Conservation (phyloP, 2,329 filamentous ascomycete species). For the Colletotrichum sp. region DNA sequence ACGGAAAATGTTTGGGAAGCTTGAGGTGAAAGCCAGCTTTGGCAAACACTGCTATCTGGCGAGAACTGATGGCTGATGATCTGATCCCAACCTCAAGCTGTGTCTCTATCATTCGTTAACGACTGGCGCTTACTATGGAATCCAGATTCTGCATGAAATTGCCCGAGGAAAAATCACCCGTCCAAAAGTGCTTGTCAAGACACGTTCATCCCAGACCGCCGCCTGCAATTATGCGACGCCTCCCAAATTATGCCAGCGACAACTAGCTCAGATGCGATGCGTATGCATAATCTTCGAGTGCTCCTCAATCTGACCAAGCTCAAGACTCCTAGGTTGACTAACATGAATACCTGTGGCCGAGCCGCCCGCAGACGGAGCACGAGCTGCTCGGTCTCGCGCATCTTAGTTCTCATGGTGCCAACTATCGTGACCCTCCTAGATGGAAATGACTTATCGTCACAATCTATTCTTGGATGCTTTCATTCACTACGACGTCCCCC, state of each 20-base stretch:
- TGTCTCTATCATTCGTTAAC: not conserved
- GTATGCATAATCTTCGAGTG: not conserved
- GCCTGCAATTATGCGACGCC: not conserved
- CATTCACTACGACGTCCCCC: not conserved
- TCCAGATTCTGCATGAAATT: not conserved
- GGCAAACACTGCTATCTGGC: not conserved
- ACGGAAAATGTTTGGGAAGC: not conserved
- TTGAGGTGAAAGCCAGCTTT: not conserved
- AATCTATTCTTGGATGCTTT: not conserved
- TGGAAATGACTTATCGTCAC: not conserved
- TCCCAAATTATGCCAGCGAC: not conserved
- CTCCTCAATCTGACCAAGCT: not conserved
- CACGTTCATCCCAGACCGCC: not conserved
- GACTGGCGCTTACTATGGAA: not conserved
- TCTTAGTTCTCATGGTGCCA: not conserved
- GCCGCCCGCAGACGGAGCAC: not conserved
- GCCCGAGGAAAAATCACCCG: not conserved
- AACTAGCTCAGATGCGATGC: not conserved
- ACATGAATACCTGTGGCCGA: not conserved
- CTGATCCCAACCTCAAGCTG: not conserved
- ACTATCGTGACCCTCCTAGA: not conserved
- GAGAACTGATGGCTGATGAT: not conserved
- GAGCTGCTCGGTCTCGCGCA: not conserved
- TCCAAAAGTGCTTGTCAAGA: not conserved
- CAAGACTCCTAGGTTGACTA: not conserved